Percentiles rank a stretch among this genome's conserved stretches.
These are phyloP conservation scores for Trypanosoma scelopori DNA, from an alignment of 208 protist species.

Conservation along the genomic window DNA sequence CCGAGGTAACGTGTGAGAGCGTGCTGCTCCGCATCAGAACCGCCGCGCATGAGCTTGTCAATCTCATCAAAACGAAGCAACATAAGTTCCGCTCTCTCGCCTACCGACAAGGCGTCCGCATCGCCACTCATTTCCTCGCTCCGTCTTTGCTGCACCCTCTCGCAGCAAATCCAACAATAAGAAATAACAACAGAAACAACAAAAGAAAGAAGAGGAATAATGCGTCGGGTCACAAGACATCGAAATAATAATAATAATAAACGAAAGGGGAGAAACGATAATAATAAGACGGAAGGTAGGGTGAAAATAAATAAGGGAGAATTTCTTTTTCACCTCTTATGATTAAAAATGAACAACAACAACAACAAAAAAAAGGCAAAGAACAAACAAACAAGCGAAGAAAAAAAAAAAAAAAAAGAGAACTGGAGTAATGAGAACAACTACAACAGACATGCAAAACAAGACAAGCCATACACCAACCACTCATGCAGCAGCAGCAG, in stretches of 20 bases:
- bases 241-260: background rate
- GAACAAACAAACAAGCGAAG: too few relatives aligned
- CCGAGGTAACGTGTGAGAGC: constrained; percentile 55
- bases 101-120: background rate
- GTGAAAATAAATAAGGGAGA: too few relatives aligned
- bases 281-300: background rate
- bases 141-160: background rate
- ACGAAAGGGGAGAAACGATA: background rate
- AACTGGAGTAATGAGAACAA: background rate
- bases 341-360: too few relatives aligned
- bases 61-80: constrained; percentile 63
- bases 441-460: too few relatives aligned
- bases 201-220: too few relatives aligned
- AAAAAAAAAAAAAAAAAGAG: background rate
- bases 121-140: background rate
- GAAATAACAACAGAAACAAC: background rate
- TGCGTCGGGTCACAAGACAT: too few relatives aligned
- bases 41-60: constrained; percentile 60
- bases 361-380: too few relatives aligned
- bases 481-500: background rate
- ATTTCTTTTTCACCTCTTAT: background rate
- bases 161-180: background rate
- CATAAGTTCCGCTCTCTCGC: constrained; percentile 43
- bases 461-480: too few relatives aligned
- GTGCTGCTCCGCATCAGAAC: constrained; percentile 44